Conservation (phyloP, 768 basidiomycete species). For the Candolleomyces eurysporus region DNA sequence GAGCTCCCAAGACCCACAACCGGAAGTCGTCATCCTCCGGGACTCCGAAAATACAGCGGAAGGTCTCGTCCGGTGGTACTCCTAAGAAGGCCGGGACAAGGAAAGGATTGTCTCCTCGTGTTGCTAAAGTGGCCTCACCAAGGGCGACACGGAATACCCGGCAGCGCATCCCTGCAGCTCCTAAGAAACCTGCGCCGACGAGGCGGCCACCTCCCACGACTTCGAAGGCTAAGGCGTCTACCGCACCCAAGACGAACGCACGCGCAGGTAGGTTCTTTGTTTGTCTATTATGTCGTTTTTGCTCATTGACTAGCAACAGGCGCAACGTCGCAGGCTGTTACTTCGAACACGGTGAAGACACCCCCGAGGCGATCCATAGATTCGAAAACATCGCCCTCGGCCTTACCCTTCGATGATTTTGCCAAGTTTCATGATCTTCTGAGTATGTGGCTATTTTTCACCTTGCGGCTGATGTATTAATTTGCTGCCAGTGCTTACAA, state of each 20-base stretch:
- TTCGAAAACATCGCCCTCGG: slow-evolving; percentile 1
- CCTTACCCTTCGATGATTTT: slow-evolving; percentile 37
- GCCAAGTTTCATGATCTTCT: slow-evolving; percentile 47
- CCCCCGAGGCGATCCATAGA: slow-evolving; percentile 25
- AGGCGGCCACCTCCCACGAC: slow-evolving; percentile 18
- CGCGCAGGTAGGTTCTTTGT: slow-evolving; percentile 31
- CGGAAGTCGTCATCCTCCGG: neutral
- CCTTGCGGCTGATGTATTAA: neutral
- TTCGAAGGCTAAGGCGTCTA: slow-evolving; percentile 25
- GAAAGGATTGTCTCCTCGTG: slow-evolving; percentile 19
- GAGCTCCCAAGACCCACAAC: neutral
- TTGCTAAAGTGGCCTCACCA: neutral
- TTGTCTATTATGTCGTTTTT: slow-evolving; percentile 1
- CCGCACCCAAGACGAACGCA: slow-evolving; percentile 43
- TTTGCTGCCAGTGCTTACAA: slow-evolving; percentile 44
- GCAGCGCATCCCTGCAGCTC: slow-evolving; percentile 18
- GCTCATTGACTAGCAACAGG: neutral
- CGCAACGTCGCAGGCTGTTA: slow-evolving; percentile 28
- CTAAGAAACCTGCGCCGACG: slow-evolving; percentile 28
- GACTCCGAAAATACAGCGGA: neutral
- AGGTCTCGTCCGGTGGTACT: neutral
- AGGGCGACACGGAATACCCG: slow-evolving; percentile 16
- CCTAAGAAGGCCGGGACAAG: neutral
- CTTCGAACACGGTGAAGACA: slow-evolving; percentile 23
- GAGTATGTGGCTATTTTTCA: slow-evolving; percentile 38